Evolutionary conservation across 164 flowering plant species (phyloP).

Genomic region (Vitis labrusca): DNA sequence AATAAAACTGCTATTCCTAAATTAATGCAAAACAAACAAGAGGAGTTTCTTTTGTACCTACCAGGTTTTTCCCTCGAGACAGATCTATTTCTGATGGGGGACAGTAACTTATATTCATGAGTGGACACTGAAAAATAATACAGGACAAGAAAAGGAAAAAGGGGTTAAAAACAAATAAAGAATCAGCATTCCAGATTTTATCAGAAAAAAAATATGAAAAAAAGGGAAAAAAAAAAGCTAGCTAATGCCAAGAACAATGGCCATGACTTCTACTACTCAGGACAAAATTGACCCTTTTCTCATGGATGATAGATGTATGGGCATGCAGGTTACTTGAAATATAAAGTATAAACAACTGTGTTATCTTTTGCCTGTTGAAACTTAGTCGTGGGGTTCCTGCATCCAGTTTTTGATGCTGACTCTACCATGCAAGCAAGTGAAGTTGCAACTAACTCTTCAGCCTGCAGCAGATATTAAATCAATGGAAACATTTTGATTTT

Average conservation of each 20-base stretch:
- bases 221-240: too few relatives aligned
- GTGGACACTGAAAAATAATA: constrained; percentile 36
- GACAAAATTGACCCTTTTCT: too few relatives aligned
- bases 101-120: constrained; percentile 49
- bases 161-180: background rate
- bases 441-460: constrained; percentile 37
- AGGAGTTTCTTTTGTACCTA: constrained; percentile 21
- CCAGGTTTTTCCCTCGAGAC: constrained; percentile 42
- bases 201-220: too few relatives aligned
- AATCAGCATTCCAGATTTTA: too few relatives aligned
- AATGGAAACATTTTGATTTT: too few relatives aligned
- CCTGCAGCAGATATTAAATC: constrained; percentile 23
- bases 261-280: too few relatives aligned
- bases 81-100: constrained; percentile 42
- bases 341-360: constrained; percentile 1
- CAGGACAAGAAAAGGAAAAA: background rate
- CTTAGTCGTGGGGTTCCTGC: constrained; percentile 16
- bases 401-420: constrained; percentile 14
- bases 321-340: background rate
- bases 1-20: background rate
- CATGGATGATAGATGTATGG: too few relatives aligned
- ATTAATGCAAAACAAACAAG: constrained; percentile 4
- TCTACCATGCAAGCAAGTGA: constrained; percentile 39
- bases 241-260: too few relatives aligned
- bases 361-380: constrained; percentile 36